phyloP scores from a whole-genome alignment of 371 early-diverging fungal genomes.

The Mortierella sp. region DNA sequence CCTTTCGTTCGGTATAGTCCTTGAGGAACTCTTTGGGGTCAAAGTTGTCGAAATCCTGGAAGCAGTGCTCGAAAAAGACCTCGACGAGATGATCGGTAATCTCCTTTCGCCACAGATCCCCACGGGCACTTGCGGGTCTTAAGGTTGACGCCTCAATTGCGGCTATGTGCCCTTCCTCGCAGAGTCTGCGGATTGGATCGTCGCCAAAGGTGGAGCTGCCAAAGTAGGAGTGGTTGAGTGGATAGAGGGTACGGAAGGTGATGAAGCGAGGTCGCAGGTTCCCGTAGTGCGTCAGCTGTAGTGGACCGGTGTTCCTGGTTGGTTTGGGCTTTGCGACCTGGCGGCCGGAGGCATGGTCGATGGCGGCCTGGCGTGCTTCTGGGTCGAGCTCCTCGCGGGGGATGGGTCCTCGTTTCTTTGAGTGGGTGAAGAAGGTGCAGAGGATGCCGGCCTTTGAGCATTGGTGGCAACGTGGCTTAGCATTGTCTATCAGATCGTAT shows the following conservation, averaged over 20 bases:
- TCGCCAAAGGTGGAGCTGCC: background rate
- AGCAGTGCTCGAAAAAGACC: conserved; percentile 14
- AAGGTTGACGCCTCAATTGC: background rate
- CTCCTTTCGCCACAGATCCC: background rate
- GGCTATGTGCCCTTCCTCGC: background rate
- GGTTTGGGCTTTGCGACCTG: background rate
- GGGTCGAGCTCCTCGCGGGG: conserved; percentile 6
- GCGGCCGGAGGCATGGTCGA: background rate
- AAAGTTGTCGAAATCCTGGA: conserved; percentile 6
- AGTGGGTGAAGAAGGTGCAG: conserved; percentile 11
- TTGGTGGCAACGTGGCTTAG: conserved; percentile 8
- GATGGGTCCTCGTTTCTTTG: conserved; percentile 11
- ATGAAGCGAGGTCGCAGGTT: background rate
- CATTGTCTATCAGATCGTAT: conserved; percentile 8
- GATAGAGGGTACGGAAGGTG: background rate
- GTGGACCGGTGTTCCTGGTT: background rate
- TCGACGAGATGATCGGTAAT: conserved; percentile 10
- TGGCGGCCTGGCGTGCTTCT: background rate
- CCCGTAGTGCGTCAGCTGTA: background rate
- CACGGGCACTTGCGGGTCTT: background rate
- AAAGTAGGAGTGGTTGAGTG: background rate
- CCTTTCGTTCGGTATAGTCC: background rate
- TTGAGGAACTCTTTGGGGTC: conserved; percentile 12
- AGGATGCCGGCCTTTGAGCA: background rate
- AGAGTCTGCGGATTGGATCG: background rate